These are phyloP conservation scores for Fonsecaea erecta DNA, from an alignment of 2,329 filamentous ascomycete species.

Conservation along the genomic window DNA sequence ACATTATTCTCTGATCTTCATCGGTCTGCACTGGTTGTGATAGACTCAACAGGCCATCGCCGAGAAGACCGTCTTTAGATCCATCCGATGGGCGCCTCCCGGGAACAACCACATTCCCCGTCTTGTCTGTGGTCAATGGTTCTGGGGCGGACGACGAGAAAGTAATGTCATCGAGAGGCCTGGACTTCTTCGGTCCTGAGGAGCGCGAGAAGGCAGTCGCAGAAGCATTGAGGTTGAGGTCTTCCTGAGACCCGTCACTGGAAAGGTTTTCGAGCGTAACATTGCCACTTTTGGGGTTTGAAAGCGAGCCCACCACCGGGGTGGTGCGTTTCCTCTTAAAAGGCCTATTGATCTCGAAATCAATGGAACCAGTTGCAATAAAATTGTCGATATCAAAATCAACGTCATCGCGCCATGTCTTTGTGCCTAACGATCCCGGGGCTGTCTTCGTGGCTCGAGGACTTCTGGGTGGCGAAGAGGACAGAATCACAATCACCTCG, in stretches of 20 bases:
- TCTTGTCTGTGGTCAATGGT: constrained; percentile 23
- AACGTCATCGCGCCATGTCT: constrained; percentile 17
- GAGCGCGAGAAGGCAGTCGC: background rate
- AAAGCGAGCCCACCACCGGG: background rate
- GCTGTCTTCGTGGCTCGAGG: background rate
- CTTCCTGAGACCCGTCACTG: constrained; percentile 19
- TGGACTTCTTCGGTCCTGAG: background rate
- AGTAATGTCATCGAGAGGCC: constrained; percentile 46
- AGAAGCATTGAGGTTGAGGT: background rate
- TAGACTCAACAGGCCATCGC: constrained; percentile 35
- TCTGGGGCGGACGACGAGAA: constrained; percentile 50
- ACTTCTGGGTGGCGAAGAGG: constrained; percentile 18
- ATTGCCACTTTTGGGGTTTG: background rate
- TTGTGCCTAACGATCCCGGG: background rate
- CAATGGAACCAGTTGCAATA: constrained; percentile 27
- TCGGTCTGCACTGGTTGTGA: constrained; percentile 20
- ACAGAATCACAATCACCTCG: constrained; percentile 31
- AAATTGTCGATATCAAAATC: constrained; percentile 41
- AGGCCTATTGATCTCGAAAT: constrained; percentile 32
- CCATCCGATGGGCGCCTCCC: constrained; percentile 42
- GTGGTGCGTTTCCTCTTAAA: constrained; percentile 43
- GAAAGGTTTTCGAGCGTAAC: constrained; percentile 25
- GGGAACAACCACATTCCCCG: background rate
- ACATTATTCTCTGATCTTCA: constrained; percentile 50
- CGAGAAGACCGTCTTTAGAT: constrained; percentile 43